phyloP scores from a whole-genome alignment of 768 basidiomycete genomes.

The Trametes meyenii region DNA sequence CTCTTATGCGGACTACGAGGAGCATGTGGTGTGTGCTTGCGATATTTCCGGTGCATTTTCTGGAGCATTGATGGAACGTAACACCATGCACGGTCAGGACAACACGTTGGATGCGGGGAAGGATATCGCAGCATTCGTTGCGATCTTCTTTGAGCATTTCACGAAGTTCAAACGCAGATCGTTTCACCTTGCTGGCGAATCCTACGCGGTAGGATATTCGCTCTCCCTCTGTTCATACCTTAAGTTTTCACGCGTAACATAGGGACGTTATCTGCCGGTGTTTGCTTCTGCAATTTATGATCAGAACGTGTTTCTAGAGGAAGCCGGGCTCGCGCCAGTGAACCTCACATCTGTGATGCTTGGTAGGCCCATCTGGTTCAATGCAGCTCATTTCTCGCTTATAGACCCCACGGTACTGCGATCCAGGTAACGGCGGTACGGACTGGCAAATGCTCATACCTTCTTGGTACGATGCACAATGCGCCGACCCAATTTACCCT shows the following conservation, averaged over 20 bases:
- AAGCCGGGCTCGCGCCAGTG: slow-evolving; percentile 51
- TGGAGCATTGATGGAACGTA: background rate
- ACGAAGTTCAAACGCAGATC: slow-evolving; percentile 65
- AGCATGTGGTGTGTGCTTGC: slow-evolving; percentile 48
- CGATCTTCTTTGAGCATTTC: slow-evolving; percentile 78
- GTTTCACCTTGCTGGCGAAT: slow-evolving; percentile 47
- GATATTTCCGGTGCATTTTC: background rate
- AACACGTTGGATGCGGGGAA: slow-evolving; percentile 69
- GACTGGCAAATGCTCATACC: slow-evolving; percentile 42
- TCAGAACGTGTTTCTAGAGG: slow-evolving; percentile 44
- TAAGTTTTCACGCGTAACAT: background rate
- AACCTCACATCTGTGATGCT: slow-evolving; percentile 56
- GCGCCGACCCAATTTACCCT: slow-evolving; percentile 46
- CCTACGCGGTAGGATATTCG: slow-evolving; percentile 49
- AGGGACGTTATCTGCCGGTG: slow-evolving; percentile 57
- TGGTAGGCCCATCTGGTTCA: slow-evolving; percentile 35
- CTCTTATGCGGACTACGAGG: slow-evolving; percentile 57
- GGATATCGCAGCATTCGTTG: slow-evolving; percentile 71
- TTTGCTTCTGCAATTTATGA: slow-evolving; percentile 54
- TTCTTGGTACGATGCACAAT: slow-evolving; percentile 57
- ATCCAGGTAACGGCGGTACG: slow-evolving; percentile 46
- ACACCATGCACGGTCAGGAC: slow-evolving; percentile 38
- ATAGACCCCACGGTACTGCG: background rate
- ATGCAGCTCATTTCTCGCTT: background rate
- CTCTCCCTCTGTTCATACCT: background rate